Evolutionary conservation across 2,329 filamentous ascomycete genomes (phyloP), one percentile per base, ranked within the genome.

Genomic region (Trichophyton mentagrophytes): DNA sequence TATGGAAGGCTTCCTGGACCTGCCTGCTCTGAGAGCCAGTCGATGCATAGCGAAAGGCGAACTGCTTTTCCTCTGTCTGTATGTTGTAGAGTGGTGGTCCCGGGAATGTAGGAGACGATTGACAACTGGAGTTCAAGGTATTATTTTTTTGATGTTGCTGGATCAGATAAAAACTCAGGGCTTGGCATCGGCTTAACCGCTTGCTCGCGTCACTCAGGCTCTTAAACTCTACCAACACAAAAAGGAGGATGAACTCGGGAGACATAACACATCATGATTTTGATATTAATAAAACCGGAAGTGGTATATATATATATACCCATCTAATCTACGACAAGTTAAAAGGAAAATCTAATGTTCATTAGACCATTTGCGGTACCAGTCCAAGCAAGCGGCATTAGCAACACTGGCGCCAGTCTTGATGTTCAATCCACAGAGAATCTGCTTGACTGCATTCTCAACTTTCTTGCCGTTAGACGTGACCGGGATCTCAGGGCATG

Each of bases 401-500:
- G 90, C 89, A n/a, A 97, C 91, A 69, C 89, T 95, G 0, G 91
- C 90, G 57, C 90, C 90, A 0, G 89, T 93, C 78, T 90, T 91
- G 65, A 96, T 85, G 59, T 89, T 83, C 73, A 91, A 77, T 0
- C 91, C 92, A 30, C 89, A 95, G 1, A 99, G 76, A 51, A 97
- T 96, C 74, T 96, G 91, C 78, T 97, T 97, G 4, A 97, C 92
- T 0, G 90, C 89, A 56, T 95, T 90, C 73, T 99, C 92, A 62
- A 99, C 89, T 85, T 97, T 99, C 79, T 99, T 99, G 59, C 92
- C 92, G 69, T 99, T 99, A 1, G 86, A 85, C 15, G 93, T 97
- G 66, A 91, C 85, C 0, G 92, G 93, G 17, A 99, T 93, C 42
- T 92, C 90, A 0, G 86, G 85, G 64, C 88, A 91, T 71, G 88